Evolutionary conservation across 2,329 filamentous ascomycete genomes (phyloP), one percentile per base, ranked within the genome.

Genomic region (Alternaria brassicicola): DNA sequence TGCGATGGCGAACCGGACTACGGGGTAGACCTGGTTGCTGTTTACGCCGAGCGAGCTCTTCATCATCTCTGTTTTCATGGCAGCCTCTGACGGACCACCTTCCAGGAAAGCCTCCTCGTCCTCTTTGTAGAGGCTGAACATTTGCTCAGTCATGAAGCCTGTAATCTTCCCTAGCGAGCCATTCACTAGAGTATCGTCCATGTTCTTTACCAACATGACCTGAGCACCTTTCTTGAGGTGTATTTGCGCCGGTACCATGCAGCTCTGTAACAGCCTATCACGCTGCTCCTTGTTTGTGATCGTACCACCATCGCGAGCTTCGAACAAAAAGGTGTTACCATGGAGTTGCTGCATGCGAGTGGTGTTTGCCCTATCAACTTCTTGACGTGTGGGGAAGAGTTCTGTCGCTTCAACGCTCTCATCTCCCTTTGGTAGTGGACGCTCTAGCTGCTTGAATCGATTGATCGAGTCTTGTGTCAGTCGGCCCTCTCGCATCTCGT

Each of bases 141-240:
- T 85, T 41, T 81, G 80, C 64, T 89, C 86, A 51, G 83, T 86
- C 89, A 93, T 93, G 77, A 97, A 96, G 6, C 85, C 87, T 12
- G 89, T 84, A 4, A 99, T 90, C 61, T 90, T 93, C 23, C 95
- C 95, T 9, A 99, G 83, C 0, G 94, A 96, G 4, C 95, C 95
- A 72, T 99, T 99, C 66, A 98, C 95, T 0, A 99, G 84, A 0
- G 87, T 89, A 36, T 97, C 92, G 72, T 99, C 95, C 79, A 98
- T 89, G 69, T 99, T 99, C 78, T 99, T 99, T 83, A 99, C 97
- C n/a, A 99, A 82, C 95, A 99, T 99, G 42, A 99, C 96, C 74
- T 99, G 96, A 0, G 95, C 92, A 9, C 93, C 92, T 62, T 95
- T 89, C 77, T 97, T 98, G 28, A 99, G 80, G 31, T 90, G 87